Conservation (phyloP, 345 rosid genomes). For the Psidium guajava region DNA sequence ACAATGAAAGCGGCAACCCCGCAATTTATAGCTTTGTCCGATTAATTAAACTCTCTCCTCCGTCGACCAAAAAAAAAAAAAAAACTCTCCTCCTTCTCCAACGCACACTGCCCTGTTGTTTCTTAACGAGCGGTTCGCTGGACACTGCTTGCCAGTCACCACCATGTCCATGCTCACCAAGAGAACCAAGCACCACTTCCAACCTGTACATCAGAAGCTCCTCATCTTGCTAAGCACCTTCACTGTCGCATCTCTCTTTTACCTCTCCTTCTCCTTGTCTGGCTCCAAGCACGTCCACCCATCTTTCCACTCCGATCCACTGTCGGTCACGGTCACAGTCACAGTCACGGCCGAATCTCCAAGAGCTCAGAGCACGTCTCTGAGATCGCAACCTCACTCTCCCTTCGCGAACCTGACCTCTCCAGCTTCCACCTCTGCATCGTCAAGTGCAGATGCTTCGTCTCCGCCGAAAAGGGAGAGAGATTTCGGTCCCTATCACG, state of each 20-base stretch:
- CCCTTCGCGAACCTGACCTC: background rate
- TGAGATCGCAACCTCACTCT: background rate
- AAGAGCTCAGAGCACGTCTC: background rate
- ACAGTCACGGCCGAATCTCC: background rate
- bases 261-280: background rate
- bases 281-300: background rate
- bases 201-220: background rate
- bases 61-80: too few relatives aligned
- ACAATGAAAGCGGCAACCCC: background rate
- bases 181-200: background rate
- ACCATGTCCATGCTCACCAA: background rate
- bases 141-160: background rate
- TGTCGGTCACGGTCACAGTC: background rate
- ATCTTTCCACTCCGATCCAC: background rate
- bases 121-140: background rate
- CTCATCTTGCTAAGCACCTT: background rate
- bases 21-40: background rate
- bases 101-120: background rate
- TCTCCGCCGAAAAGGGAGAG: background rate
- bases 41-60: background rate
- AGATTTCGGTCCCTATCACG: constrained; percentile 22
- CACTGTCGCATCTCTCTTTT: background rate
- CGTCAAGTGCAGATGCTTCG: background rate
- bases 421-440: background rate
- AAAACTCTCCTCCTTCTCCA: background rate